Conservation (phyloP, 306 rosid species). For the Malus asiatica region DNA sequence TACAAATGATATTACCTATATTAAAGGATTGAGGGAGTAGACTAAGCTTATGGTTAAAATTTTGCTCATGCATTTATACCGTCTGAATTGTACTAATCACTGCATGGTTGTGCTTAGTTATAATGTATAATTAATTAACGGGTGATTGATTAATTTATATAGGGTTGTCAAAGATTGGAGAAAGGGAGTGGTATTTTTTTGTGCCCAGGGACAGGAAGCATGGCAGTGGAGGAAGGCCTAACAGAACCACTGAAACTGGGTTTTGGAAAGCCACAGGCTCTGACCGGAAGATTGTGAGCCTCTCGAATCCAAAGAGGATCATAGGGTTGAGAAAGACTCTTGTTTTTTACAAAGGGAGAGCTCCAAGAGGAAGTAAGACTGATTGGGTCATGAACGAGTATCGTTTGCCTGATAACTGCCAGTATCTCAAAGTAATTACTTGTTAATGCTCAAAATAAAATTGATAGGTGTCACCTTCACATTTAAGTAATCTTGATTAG, state of each 20-base stretch:
- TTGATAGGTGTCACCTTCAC: neutral
- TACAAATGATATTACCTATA: too few relatives aligned
- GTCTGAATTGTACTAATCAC: neutral
- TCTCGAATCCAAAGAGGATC: constrained; percentile 59
- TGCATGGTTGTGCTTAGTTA: neutral
- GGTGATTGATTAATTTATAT: neutral
- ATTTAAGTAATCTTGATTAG: neutral
- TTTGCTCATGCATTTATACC: neutral
- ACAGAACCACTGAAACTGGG: constrained; percentile 83
- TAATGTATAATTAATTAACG: neutral
- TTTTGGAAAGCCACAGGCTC: constrained; percentile 99
- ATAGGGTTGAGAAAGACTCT: constrained; percentile 84
- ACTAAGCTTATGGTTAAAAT: too few relatives aligned
- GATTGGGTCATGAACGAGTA: constrained; percentile 99
- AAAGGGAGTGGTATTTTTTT: constrained; percentile 95
- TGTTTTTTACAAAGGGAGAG: constrained; percentile 85
- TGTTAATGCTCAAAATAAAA: neutral
- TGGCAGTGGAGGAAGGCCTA: constrained; percentile 86
- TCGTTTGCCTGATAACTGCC: constrained; percentile 68
- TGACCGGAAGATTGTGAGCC: constrained; percentile 61
- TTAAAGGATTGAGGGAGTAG: too few relatives aligned
- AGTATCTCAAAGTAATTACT: constrained; percentile 49
- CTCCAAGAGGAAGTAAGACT: constrained; percentile 77
- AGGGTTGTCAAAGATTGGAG: constrained; percentile 77
- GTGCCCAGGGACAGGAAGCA: constrained; percentile 96